These are phyloP conservation scores for Pichia paraexigua DNA, from an alignment of 805 yeast genomes.

Conservation along the genomic window DNA sequence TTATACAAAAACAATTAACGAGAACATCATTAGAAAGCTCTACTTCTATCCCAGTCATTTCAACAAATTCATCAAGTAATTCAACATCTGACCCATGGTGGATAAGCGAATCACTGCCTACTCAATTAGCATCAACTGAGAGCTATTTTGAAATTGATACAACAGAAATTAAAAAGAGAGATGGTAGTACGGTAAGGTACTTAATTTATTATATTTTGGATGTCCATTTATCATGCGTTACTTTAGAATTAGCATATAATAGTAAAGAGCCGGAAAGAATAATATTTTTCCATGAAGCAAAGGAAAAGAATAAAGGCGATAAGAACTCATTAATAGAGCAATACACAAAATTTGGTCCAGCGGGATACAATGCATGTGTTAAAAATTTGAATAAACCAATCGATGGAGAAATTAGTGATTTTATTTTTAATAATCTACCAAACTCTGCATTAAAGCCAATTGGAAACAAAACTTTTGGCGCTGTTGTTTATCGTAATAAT, in stretches of 20 bases:
- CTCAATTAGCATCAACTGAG: constrained; percentile 36
- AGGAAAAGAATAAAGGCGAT: constrained; percentile 40
- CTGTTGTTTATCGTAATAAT: constrained; percentile 53
- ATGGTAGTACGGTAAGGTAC: constrained; percentile 38
- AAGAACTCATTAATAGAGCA: constrained; percentile 35
- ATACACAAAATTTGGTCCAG: constrained; percentile 43
- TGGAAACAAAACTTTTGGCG: constrained; percentile 67
- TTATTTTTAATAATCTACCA: constrained; percentile 32
- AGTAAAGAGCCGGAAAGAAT: constrained; percentile 45
- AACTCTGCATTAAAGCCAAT: constrained; percentile 34
- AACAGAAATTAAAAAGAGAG: constrained; percentile 46
- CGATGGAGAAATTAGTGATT: constrained; percentile 27
- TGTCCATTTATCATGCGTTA: constrained; percentile 62
- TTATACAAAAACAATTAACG: constrained; percentile 1
- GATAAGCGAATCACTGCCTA: constrained; percentile 53
- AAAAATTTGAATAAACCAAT: constrained; percentile 20
- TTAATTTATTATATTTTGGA: constrained; percentile 67
- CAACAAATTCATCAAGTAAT: constrained; percentile 9
- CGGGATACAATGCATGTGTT: constrained; percentile 40
- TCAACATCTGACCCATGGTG: constrained; percentile 48
- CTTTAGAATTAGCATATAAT: constrained; percentile 52
- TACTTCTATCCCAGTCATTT: neutral
- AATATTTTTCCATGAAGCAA: constrained; percentile 30
- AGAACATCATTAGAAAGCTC: constrained; percentile 5
- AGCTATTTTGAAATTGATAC: constrained; percentile 61